Conservation (phyloP, 495 filamentous ascomycete species). For the Trichoderma gamsii region DNA sequence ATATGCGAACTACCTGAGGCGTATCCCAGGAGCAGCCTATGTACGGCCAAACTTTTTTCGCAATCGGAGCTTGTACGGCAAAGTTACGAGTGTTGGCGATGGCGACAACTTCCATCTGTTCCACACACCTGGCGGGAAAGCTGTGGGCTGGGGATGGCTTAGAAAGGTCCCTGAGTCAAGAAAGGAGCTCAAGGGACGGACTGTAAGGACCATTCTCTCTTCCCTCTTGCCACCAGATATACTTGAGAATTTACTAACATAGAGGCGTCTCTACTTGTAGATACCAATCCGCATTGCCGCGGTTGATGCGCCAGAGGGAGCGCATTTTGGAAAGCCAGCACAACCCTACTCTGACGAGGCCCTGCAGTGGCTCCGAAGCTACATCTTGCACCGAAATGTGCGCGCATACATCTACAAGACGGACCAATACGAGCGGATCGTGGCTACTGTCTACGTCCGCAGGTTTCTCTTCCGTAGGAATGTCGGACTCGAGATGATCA, state of each 20-base stretch:
- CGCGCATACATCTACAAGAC: conserved; percentile 71
- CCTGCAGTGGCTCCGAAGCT: conserved; percentile 64
- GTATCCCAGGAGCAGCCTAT: conserved; percentile 65
- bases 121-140: conserved; percentile 83
- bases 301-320: conserved; percentile 84
- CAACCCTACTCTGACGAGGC: conserved; percentile 82
- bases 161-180: conserved; percentile 63
- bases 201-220: conserved; percentile 46
- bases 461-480: conserved; percentile 60
- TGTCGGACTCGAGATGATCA: conserved; percentile 85
- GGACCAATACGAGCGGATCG: conserved; percentile 89
- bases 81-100: conserved; percentile 90
- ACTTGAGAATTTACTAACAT: conserved; percentile 2
- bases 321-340: conserved; percentile 82
- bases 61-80: conserved; percentile 67
- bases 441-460: conserved; percentile 77
- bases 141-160: conserved; percentile 88
- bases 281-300: conserved; percentile 86
- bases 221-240: background rate
- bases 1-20: conserved; percentile 70
- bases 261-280: conserved; percentile 26
- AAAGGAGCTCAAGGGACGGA: conserved; percentile 65
- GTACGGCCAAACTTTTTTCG: conserved; percentile 67
- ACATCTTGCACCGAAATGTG: conserved; percentile 67
- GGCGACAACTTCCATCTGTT: conserved; percentile 91